Base-by-base conservation (phyloP, 176 grass and related monocot species). In the Musa acuminata region DNA sequence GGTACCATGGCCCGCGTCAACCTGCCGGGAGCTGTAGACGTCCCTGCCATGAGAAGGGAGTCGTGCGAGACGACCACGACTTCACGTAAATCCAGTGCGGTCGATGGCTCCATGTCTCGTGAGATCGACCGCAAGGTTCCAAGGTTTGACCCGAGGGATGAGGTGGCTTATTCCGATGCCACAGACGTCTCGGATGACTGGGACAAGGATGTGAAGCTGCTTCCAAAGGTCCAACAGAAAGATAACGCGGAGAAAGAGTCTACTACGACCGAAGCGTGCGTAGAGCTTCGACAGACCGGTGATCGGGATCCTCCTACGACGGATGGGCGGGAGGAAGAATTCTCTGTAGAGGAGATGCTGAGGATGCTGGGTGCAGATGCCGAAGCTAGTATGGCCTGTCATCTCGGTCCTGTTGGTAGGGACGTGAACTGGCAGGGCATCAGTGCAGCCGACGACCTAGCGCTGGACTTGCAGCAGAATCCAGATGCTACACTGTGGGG, bases 1-100 rank as follows among this genome's bases (percentile, higher is more conserved):
- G 96, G 96, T 19, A n/a, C 59, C 0, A 6, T 85, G 19, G 96
- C 96, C 11, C 86, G 81, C 2, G 81, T 92, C 7, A 99, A 99
- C 73, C 90, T 95, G 29, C 83, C 82, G 1, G 23, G 14, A 24
- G 73, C 55, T 20, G 22, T 8, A 1, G 14, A 60, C 19, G 3
- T 60, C n/a, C 16, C 57, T 20, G 17, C 3, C 8, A 8, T 58
- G 1, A 0, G 22, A 0, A 54, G 43, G 23, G 72, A 53, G 17
- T 13, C 74, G 9, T 26, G 60, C 11, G 75, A 77, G 10, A 52
- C 60, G 4, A 77, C 49, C 0, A 12, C 60, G 6, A 74, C 52
- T 8, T 55, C 53, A 17, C 16, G 2, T 29, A 9, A 26, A 9
- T 21, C 43, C 8, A 48, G 51, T 50, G 19, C 48, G 9, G 67